Evolutionary conservation across 2,329 filamentous ascomycete genomes (phyloP).

Genomic region (Fusarium napiforme): DNA sequence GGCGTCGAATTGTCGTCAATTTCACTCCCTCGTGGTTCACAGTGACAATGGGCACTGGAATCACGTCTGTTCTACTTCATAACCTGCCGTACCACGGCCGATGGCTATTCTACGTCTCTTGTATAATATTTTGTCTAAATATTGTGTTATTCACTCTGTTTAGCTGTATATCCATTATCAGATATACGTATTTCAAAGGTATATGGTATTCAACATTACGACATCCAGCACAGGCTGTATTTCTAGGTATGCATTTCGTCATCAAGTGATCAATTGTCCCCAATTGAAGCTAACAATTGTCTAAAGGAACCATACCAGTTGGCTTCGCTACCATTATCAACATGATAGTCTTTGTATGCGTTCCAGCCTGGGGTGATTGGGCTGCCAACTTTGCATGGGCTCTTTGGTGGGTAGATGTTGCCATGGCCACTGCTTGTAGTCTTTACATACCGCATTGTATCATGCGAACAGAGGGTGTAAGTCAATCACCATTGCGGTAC

Average conservation of each 20-base stretch:
- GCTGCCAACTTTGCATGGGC: slow-evolving; percentile 61
- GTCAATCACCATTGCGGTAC: slow-evolving; percentile 30
- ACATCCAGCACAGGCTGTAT: slow-evolving; percentile 67
- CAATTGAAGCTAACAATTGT: slow-evolving; percentile 44
- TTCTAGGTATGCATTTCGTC: slow-evolving; percentile 1
- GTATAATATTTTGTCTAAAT: slow-evolving; percentile 67
- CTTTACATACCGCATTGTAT: slow-evolving; percentile 63
- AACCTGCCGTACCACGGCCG: slow-evolving; percentile 66
- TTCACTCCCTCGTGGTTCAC: slow-evolving; percentile 48
- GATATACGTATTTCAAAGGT: slow-evolving; percentile 70
- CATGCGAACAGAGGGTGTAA: slow-evolving; percentile 47
- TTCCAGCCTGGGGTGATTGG: slow-evolving; percentile 66
- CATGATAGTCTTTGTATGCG: slow-evolving; percentile 67
- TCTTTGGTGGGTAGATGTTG: slow-evolving; percentile 64
- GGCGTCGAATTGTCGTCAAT: slow-evolving; percentile 25
- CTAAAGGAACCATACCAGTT: slow-evolving; percentile 68
- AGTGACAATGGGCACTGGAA: slow-evolving; percentile 72
- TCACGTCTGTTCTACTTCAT: slow-evolving; percentile 67
- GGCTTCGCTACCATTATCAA: slow-evolving; percentile 71
- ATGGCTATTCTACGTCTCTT: slow-evolving; percentile 66
- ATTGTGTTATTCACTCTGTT: slow-evolving; percentile 64
- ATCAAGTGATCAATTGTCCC: neutral
- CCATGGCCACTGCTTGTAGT: slow-evolving; percentile 57
- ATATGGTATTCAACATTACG: slow-evolving; percentile 70
- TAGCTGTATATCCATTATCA: slow-evolving; percentile 59